Percentiles rank a stretch among this genome's conserved stretches.
phyloP scores from a whole-genome alignment of 805 yeast genomes.

The Sugiyamaella qingdaonensis region DNA sequence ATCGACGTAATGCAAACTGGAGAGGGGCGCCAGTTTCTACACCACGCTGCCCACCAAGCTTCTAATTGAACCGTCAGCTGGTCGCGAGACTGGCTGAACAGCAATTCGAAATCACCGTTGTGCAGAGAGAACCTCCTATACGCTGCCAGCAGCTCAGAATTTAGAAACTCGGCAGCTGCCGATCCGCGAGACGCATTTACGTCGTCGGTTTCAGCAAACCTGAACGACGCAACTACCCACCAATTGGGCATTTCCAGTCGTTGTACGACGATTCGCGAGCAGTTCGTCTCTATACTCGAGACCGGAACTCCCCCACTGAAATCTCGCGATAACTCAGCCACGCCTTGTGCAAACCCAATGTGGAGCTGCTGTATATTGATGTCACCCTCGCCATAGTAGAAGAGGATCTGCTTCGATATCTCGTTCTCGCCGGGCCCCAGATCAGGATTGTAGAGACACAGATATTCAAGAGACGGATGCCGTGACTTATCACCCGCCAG shows the following conservation, averaged over 20 bases:
- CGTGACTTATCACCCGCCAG: no score
- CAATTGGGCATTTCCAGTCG: conserved; percentile 26
- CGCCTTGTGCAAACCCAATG: conserved; percentile 44
- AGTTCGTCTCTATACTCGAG: conserved; percentile 33
- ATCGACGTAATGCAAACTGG: conserved; percentile 11
- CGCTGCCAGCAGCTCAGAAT: conserved; percentile 30
- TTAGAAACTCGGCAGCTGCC: conserved; percentile 35
- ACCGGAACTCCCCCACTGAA: conserved; percentile 22
- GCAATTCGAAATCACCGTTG: conserved; percentile 30
- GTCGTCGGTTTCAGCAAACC: conserved; percentile 16
- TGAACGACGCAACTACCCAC: conserved; percentile 31
- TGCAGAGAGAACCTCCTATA: conserved; percentile 35
- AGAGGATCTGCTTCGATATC: conserved; percentile 35
- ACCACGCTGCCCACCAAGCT: conserved; percentile 25
- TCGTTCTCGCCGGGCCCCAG: conserved; percentile 32
- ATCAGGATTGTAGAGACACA: conserved; percentile 39
- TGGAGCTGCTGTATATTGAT: conserved; percentile 36
- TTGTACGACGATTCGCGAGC: conserved; percentile 32
- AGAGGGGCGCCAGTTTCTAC: conserved; percentile 20
- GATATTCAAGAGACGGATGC: conserved; percentile 14
- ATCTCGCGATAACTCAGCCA: conserved; percentile 26
- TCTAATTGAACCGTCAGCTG: conserved; percentile 8
- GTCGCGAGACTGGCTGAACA: conserved; percentile 1
- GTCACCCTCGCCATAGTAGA: conserved; percentile 26
- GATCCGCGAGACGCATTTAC: conserved; percentile 23